Base-by-base conservation (phyloP, 2,329 filamentous ascomycete genomes). In the Ophiostoma himal-ulmi region DNA sequence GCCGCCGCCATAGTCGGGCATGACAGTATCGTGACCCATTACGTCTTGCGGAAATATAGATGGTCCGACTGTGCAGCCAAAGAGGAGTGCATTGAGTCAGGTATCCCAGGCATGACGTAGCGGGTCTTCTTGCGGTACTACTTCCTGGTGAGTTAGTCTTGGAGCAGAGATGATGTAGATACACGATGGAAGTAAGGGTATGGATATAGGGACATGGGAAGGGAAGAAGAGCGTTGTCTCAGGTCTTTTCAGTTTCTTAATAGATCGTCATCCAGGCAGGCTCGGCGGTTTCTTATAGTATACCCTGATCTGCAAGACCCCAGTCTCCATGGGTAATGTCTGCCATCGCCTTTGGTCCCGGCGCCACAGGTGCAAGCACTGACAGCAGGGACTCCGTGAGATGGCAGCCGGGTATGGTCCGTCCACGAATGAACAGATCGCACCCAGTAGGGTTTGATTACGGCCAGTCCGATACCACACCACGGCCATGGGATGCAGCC, bases 181-280 rank as follows among this genome's bases (percentile, higher is more conserved):
- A 22, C 5, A n/a, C 2, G 7, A n/a, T 10, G 7, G 5, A 26
- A 7, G 52, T 2, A 10, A 1, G 20, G 20, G 52, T 2, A 22
- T 60, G 54, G 22, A 3, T 30, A 60, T 10, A 60, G 8, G 10
- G 22, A 1, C 17, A 37, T 7, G 37, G 22, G 22, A 30, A 14
- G 37, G 20, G 17, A 20, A 8, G 20, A 30, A 22, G n/a, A 7
- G 30, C 1, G 1, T 52, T 76, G 82, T 82, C 83, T 91, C 89
- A 91, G 89, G 85, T 91, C 88, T 91, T 91, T 91, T 90, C 88
- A 91, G 88, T 90, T 86, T 84, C 77, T 79, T 71, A 72, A 75
- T 76, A 79, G 76, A 78, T 81, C 84, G 78, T 86, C 83, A 86
- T 78, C 73, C 81, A 80, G 73, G 77, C 78, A 77, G 78, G 81